Evolutionary conservation across 225 moss, liverwort and hornwort genomes (phyloP).

Genomic region (Physcomitrium patens): DNA sequence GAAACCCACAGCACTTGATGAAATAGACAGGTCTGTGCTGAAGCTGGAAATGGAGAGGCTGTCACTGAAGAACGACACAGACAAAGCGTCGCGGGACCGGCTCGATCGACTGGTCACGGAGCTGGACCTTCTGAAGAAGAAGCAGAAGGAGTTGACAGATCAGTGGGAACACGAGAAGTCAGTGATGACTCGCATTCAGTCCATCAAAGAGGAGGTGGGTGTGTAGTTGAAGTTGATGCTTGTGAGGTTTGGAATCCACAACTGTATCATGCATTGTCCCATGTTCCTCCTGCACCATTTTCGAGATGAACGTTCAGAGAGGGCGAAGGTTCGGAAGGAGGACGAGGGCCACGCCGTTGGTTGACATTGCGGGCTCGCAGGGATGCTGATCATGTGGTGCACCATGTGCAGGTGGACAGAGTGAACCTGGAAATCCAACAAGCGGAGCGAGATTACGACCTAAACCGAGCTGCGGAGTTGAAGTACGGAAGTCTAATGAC

Average conservation of each 20-base stretch:
- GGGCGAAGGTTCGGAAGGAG: too few species aligned
- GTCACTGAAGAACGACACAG: constrained; percentile 89
- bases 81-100: constrained; percentile 90
- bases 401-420: constrained; percentile 68
- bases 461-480: constrained; percentile 91
- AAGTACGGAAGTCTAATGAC: constrained; percentile 96
- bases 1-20: constrained; percentile 91
- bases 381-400: constrained; percentile 2
- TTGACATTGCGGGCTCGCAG: background rate
- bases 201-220: constrained; percentile 93
- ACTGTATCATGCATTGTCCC: background rate
- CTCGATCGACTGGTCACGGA: constrained; percentile 75
- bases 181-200: constrained; percentile 97
- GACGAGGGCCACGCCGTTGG: too few species aligned
- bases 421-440: constrained; percentile 97
- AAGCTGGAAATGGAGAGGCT: constrained; percentile 98
- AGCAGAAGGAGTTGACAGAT: constrained; percentile 88
- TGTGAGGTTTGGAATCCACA: background rate
- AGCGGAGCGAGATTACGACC: constrained; percentile 95
- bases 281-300: background rate
- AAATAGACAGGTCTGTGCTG: constrained; percentile 87
- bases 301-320: background rate
- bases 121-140: constrained; percentile 62
- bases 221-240: background rate
- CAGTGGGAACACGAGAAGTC: constrained; percentile 99